Evolutionary conservation across 257 asterid genomes (phyloP), one percentile per base, ranked within the genome.

Genomic region (Solanum commersonii): DNA sequence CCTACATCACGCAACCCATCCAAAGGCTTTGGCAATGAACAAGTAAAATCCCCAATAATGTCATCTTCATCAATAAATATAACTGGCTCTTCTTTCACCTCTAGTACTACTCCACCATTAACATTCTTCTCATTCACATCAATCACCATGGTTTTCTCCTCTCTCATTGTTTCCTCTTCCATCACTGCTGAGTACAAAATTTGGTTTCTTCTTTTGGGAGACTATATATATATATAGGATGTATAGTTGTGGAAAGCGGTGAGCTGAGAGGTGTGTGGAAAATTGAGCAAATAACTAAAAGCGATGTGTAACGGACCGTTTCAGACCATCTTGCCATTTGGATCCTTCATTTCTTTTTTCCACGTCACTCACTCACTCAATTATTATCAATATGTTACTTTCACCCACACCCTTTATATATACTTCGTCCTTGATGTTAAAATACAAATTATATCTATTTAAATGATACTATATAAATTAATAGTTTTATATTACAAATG

Each of bases 1-100:
- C 93, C 98, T 33, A 67, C 87, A n/a, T 94, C 98, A 40, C 90
- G 94, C 89, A 95, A 83, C 89, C 93, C 96, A 27, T 92, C 96
- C 0, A 92, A 37, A 49, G 98, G 93, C 90, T 82, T 90, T 42
- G 96, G 92, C 2, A 49, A 76, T 34, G 65, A 9, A 18, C 18
- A 63, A 25, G 11, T 35, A 5, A 74, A 29, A 33, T 56, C 88
- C 46, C 56, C 88, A 56, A 60, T 52, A 85, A 29, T 67, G 63
- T 88, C 93, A 23, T 88, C 91, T 23, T 92, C 98, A 12, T 90
- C 95, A 14, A 87, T 18, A 86, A 84, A 88, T 2, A 91, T 22
- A 40, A 87, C 85, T 5, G 94, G 96, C 87, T 96, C 99, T 49
- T 94, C 95, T 87, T 96, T 96, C 16, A 96, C 94, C 15, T 65